A percentile compares a stretch with the other conserved stretches of the same genome.
phyloP scores from a whole-genome alignment of 1,284 basidiomycete species.

The Rhizoctonia solani region DNA sequence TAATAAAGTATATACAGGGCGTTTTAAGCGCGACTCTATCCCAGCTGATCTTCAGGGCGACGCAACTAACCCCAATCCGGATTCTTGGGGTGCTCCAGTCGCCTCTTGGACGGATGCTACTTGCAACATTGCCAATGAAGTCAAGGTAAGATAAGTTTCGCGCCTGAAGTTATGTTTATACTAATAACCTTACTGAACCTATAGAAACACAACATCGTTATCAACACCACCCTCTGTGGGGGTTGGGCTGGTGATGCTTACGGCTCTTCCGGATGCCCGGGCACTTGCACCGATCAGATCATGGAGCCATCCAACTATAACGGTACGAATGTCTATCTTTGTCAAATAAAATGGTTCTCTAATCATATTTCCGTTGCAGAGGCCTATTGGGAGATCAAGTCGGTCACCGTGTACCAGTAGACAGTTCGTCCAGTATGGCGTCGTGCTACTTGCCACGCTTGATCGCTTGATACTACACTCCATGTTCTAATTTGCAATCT shows the following conservation, averaged over 20 bases:
- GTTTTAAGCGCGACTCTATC: constrained; percentile 70
- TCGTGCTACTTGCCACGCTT: not conserved
- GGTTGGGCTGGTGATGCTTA: constrained; percentile 83
- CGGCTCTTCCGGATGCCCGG: constrained; percentile 70
- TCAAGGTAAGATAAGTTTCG: constrained; percentile 45
- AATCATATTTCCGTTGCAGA: constrained; percentile 10
- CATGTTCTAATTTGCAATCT: not conserved
- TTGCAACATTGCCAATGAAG: constrained; percentile 64
- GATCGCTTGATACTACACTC: not conserved
- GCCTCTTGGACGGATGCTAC: constrained; percentile 57
- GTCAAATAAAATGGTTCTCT: not conserved
- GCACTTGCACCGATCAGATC: constrained; percentile 65
- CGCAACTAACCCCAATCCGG: constrained; percentile 56
- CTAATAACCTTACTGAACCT: not conserved
- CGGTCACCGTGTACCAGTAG: constrained; percentile 30
- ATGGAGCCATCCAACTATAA: constrained; percentile 64
- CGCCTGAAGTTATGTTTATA: not conserved
- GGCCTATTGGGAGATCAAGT: constrained; percentile 36
- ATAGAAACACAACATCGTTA: constrained; percentile 23
- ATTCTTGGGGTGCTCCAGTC: constrained; percentile 64
- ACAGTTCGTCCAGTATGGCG: too few species aligned
- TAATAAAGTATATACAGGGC: constrained; percentile 52
- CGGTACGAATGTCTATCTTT: constrained; percentile 10
- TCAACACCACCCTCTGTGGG: constrained; percentile 84
- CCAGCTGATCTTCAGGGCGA: constrained; percentile 59